A percentile compares a stretch with the other conserved stretches of the same genome.
Evolutionary conservation across 208 protist genomes (phyloP).

Genomic region (Angomonas deanei): DNA sequence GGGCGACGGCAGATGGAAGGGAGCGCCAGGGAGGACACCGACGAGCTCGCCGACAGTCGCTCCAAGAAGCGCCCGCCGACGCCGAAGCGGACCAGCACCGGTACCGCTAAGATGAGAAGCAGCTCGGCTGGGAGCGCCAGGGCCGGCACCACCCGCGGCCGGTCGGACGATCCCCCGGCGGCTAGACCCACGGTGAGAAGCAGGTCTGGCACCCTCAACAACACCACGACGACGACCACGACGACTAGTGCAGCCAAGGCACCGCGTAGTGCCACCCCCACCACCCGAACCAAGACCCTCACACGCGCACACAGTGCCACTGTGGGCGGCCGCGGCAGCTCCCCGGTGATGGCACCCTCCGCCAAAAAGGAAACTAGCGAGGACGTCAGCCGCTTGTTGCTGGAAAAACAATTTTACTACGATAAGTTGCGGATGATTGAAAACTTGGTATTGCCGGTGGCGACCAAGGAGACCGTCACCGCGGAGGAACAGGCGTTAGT

Average conservation of each 20-base stretch:
- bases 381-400: constrained; percentile 13
- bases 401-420: constrained; percentile 76
- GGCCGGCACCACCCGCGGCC: background rate
- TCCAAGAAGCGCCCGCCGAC: constrained; percentile 8
- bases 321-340: background rate
- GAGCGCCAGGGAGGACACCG: background rate
- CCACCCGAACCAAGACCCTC: background rate
- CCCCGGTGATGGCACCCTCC: background rate
- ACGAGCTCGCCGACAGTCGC: background rate
- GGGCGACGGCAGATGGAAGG: constrained; percentile 11
- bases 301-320: background rate
- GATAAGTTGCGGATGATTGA: constrained; percentile 78
- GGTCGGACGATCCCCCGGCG: background rate
- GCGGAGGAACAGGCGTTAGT: constrained; percentile 17
- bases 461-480: constrained; percentile 13
- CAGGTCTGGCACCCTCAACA: background rate
- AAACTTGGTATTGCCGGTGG: constrained; percentile 30
- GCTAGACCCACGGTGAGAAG: background rate
- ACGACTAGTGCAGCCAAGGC: background rate
- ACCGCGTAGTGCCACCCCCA: background rate
- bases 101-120: constrained; percentile 12
- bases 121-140: background rate
- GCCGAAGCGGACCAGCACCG: constrained; percentile 5
- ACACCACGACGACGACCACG: too few relatives aligned
- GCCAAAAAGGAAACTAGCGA: background rate